phyloP scores from a whole-genome alignment of 371 early-diverging fungal genomes.

The Apophysomyces sp. region DNA sequence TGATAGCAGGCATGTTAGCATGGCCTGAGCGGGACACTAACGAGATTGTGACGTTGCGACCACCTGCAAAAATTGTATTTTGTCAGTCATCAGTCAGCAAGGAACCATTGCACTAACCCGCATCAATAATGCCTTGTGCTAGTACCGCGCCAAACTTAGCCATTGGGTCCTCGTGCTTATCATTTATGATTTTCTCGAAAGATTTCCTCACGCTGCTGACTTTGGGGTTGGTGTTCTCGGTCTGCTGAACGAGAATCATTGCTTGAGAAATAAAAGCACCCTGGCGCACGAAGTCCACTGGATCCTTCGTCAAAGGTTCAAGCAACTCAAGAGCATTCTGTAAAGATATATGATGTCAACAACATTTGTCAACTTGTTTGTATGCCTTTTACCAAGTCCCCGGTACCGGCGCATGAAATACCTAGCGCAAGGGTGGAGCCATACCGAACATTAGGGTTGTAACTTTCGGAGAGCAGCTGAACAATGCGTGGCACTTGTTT shows the following conservation, averaged over 20 bases:
- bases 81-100: background rate
- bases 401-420: slow-evolving; percentile 97
- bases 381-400: slow-evolving; percentile 55
- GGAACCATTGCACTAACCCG: slow-evolving; percentile 51
- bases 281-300: slow-evolving; percentile 97
- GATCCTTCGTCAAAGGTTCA: slow-evolving; percentile 98
- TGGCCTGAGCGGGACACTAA: slow-evolving; percentile 89
- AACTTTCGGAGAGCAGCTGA: slow-evolving; percentile 96
- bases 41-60: slow-evolving; percentile 95
- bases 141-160: slow-evolving; percentile 98
- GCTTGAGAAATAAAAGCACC: slow-evolving; percentile 97
- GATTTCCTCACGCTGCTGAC: slow-evolving; percentile 81
- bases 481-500: slow-evolving; percentile 96
- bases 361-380: background rate
- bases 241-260: slow-evolving; percentile 98
- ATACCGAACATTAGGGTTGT: slow-evolving; percentile 98
- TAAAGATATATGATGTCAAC: background rate
- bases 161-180: slow-evolving; percentile 93
- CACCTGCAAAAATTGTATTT: slow-evolving; percentile 55
- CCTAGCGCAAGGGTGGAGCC: slow-evolving; percentile 98
- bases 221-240: slow-evolving; percentile 78
- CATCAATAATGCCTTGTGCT: slow-evolving; percentile 97
- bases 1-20: slow-evolving; percentile 91
- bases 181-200: slow-evolving; percentile 87
- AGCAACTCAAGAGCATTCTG: slow-evolving; percentile 92